Percentiles rank a stretch among this genome's conserved stretches.
Conservation (phyloP, 345 rosid genomes). For the Salix exigua region DNA sequence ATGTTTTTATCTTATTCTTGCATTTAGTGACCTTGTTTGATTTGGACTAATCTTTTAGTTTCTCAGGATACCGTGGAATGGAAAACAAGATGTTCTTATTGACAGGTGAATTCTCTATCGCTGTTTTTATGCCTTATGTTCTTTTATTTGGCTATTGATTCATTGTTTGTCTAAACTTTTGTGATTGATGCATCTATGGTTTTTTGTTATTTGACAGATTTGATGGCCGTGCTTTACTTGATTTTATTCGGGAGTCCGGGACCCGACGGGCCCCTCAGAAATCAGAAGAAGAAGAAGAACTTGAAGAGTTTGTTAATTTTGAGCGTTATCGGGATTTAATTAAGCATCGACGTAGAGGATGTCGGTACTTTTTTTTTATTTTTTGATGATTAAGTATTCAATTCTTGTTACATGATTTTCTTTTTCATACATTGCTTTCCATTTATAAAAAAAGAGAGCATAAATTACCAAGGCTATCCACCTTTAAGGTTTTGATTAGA, state of each 20-base stretch:
- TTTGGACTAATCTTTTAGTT: background rate
- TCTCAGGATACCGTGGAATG: constrained; percentile 86
- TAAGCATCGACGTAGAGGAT: constrained; percentile 99
- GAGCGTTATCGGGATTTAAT: constrained; percentile 99
- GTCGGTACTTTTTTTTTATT: constrained; percentile 82
- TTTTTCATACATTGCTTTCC: constrained; percentile 9
- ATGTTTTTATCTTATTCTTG: background rate
- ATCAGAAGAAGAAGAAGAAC: constrained; percentile 89
- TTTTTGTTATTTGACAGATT: constrained; percentile 39
- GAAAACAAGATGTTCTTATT: constrained; percentile 75
- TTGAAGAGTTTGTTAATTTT: constrained; percentile 99
- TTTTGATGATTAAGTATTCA: constrained; percentile 16
- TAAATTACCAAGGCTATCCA: constrained; percentile 13
- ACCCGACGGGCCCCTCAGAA: constrained; percentile 49
- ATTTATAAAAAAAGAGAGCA: constrained; percentile 10
- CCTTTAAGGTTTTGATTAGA: constrained; percentile 11
- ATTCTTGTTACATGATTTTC: constrained; percentile 13
- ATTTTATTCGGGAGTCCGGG: constrained; percentile 80
- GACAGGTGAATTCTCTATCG: constrained; percentile 46
- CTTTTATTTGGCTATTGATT: background rate
- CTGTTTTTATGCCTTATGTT: background rate
- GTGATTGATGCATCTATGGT: background rate
- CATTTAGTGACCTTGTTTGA: background rate
- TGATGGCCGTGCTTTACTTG: constrained; percentile 93
- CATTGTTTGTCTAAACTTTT: background rate